These are phyloP conservation scores for Chrysosporium keratinophilum DNA, from an alignment of 2,329 filamentous ascomycete species.

Conservation along the genomic window DNA sequence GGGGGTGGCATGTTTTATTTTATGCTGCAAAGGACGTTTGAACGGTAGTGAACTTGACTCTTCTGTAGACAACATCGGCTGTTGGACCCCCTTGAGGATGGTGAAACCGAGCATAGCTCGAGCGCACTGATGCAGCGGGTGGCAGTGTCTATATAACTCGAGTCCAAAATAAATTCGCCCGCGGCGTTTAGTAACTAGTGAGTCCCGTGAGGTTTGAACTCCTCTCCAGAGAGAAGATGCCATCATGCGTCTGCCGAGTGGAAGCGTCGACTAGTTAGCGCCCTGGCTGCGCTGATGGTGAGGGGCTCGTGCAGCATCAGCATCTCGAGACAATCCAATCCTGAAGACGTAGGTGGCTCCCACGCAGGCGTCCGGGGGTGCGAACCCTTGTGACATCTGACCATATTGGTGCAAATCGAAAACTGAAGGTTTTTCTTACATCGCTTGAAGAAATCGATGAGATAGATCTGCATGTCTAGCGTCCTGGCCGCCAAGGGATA, in stretches of 20 bases:
- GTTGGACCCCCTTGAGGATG: constrained; percentile 2
- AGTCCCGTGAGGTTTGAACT: constrained; percentile 1
- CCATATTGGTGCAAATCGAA: constrained; percentile 2
- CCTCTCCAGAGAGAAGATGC: not conserved
- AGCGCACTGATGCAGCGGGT: not conserved
- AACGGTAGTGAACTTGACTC: constrained; percentile 2
- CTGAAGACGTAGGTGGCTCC: not conserved
- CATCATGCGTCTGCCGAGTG: not conserved
- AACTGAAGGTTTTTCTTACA: not conserved
- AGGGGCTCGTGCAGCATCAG: not conserved
- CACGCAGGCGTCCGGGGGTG: not conserved
- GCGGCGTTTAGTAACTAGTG: not conserved
- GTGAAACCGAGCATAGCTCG: constrained; percentile 3
- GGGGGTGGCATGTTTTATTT: not conserved
- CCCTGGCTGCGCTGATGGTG: not conserved
- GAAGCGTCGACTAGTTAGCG: constrained; percentile 9
- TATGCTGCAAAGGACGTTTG: constrained; percentile 6
- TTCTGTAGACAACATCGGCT: not conserved
- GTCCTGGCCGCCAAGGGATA: not conserved
- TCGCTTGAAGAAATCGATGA: not conserved
- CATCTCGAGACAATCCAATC: not conserved
- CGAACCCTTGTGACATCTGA: constrained; percentile 2
- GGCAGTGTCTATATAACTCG: not conserved
- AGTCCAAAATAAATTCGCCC: not conserved
- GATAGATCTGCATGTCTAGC: constrained; percentile 3